Conservation (phyloP, 495 filamentous ascomycete genomes). For the Neurospora cerealis region DNA sequence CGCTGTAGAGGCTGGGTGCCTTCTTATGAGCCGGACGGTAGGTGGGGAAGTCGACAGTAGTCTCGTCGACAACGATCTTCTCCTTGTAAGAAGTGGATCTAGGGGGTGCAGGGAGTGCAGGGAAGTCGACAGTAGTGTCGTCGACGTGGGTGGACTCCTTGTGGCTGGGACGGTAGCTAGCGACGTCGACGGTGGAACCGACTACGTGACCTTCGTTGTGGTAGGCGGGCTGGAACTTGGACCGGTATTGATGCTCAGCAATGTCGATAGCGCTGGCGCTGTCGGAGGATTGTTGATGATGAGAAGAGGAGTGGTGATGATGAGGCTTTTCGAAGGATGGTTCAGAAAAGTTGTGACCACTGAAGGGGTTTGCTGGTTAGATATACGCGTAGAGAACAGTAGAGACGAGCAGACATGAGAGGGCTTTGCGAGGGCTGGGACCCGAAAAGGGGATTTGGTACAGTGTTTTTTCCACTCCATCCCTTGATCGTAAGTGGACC, state of each 20-base stretch:
- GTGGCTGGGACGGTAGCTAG: conserved; percentile 19
- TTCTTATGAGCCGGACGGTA: conserved; percentile 21
- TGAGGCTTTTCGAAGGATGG: background rate
- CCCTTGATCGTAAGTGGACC: background rate
- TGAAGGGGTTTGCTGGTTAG: background rate
- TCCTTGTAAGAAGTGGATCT: conserved; percentile 16
- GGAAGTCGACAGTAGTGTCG: conserved; percentile 42
- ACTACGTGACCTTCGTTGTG: conserved; percentile 45
- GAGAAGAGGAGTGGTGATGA: background rate
- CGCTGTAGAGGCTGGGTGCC: conserved; percentile 24
- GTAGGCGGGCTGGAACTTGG: conserved; percentile 62
- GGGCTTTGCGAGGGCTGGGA: background rate
- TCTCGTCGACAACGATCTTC: conserved; percentile 20
- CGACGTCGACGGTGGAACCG: conserved; percentile 38
- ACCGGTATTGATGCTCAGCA: conserved; percentile 77
- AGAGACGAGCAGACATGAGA: background rate
- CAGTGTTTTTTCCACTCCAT: background rate
- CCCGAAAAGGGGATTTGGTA: background rate
- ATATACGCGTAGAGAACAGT: background rate
- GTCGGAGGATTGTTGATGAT: background rate
- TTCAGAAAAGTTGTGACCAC: background rate
- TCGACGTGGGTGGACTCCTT: conserved; percentile 29
- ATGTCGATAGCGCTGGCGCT: conserved; percentile 51
- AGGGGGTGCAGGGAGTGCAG: conserved; percentile 10
- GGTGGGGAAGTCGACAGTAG: conserved; percentile 26